phyloP scores from a whole-genome alignment of 352 stramenopile species.

The Saprolegnia parasitica region DNA sequence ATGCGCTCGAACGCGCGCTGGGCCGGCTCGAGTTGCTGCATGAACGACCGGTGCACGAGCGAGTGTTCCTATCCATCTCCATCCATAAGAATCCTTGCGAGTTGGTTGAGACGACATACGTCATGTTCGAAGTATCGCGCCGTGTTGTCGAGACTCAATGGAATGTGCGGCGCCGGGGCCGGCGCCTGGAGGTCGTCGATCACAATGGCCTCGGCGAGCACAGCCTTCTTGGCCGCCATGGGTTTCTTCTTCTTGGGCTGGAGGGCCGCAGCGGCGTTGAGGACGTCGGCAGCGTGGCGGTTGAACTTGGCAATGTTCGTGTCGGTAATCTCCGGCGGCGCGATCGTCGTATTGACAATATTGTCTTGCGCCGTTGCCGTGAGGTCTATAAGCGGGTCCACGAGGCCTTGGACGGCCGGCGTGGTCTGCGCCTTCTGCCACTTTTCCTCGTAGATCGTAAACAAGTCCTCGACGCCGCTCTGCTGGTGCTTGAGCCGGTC shows the following conservation, averaged over 20 bases:
- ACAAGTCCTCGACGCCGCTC: conserved; percentile 73
- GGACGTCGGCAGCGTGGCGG: conserved; percentile 71
- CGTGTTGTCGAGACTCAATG: conserved; percentile 74
- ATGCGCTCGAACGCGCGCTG: conserved; percentile 8
- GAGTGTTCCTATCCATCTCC: neutral
- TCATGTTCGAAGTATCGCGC: conserved; percentile 78
- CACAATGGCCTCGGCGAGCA: conserved; percentile 51
- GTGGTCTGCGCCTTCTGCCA: conserved; percentile 51
- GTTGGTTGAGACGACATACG: neutral
- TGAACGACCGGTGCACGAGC: neutral
- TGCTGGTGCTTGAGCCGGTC: conserved; percentile 48
- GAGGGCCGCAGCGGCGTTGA: conserved; percentile 41
- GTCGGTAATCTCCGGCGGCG: conserved; percentile 30
- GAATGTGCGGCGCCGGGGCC: conserved; percentile 53
- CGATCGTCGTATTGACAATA: conserved; percentile 7
- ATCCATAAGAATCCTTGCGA: neutral
- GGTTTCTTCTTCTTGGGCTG: conserved; percentile 36
- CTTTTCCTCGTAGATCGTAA: conserved; percentile 80
- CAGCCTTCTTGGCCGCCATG: conserved; percentile 40
- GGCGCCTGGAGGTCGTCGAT: conserved; percentile 67
- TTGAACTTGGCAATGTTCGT: conserved; percentile 87
- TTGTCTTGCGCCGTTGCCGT: conserved; percentile 62
- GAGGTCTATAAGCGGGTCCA: conserved; percentile 75
- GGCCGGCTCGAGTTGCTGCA: neutral
- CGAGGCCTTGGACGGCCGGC: conserved; percentile 50